A percentile compares a stretch with the other conserved stretches of the same genome.
These are phyloP conservation scores for Clonostachys solani DNA, from an alignment of 2,329 filamentous ascomycete genomes.

Conservation along the genomic window DNA sequence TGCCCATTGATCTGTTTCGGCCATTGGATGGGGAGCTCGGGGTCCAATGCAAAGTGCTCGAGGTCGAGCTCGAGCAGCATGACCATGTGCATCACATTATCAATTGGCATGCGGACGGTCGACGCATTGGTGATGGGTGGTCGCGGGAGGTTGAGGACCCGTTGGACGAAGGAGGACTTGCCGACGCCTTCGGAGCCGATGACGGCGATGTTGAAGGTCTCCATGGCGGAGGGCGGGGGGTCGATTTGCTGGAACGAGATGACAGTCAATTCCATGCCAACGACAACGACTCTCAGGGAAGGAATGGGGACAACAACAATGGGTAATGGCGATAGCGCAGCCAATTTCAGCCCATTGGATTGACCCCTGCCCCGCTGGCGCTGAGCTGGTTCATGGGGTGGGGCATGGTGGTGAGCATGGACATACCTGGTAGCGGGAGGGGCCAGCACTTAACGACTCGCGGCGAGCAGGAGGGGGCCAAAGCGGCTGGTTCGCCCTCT, in stretches of 20 bases:
- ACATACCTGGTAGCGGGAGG: constrained; percentile 30
- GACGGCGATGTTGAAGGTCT: constrained; percentile 60
- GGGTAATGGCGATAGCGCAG: constrained; percentile 10
- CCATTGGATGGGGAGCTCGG: constrained; percentile 56
- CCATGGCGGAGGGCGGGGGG: constrained; percentile 35
- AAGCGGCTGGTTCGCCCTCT: constrained; percentile 24
- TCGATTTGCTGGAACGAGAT: too few species aligned
- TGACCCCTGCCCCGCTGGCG: not conserved
- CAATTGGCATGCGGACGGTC: constrained; percentile 52
- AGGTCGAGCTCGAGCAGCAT: constrained; percentile 63
- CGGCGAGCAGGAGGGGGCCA: constrained; percentile 38
- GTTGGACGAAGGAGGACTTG: constrained; percentile 66
- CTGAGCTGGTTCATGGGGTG: constrained; percentile 3
- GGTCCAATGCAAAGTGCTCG: constrained; percentile 58
- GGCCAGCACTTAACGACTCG: constrained; percentile 41
- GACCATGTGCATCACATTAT: constrained; percentile 53
- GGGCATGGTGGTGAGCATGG: not conserved
- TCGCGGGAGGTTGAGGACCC: constrained; percentile 50
- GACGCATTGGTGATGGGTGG: constrained; percentile 50
- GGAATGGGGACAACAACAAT: constrained; percentile 4
- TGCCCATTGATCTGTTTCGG: constrained; percentile 66
- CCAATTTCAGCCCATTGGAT: not conserved
- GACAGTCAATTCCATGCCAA: not conserved
- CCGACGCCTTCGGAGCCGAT: constrained; percentile 64
- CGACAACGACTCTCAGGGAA: not conserved